Percentiles rank a stretch among this genome's conserved stretches.
phyloP scores from a whole-genome alignment of 108 stramenopile genomes.

The Skeletonema potamos region DNA sequence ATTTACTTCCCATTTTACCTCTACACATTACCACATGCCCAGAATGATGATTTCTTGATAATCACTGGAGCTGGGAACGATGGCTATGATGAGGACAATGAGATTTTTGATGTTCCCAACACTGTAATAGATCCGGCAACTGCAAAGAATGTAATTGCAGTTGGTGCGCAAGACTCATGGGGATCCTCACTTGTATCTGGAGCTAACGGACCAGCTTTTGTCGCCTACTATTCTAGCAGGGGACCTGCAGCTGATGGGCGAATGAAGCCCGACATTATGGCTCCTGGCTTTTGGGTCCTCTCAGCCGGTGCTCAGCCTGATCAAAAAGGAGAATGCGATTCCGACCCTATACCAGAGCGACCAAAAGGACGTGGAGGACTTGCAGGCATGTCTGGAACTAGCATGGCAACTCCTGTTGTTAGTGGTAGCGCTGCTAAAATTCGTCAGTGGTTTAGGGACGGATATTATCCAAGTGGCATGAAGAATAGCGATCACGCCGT shows the following conservation, averaged over 20 bases:
- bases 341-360: slow-evolving; percentile 10
- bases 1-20: neutral
- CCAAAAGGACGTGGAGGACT: slow-evolving; percentile 11
- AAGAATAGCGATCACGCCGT: slow-evolving; percentile 2
- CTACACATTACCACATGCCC: too few relatives aligned
- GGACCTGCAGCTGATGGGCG: slow-evolving; percentile 45
- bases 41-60: slow-evolving; percentile 42
- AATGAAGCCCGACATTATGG: slow-evolving; percentile 43
- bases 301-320: slow-evolving; percentile 54
- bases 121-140: slow-evolving; percentile 37
- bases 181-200: neutral
- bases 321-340: slow-evolving; percentile 21
- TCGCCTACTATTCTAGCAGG: slow-evolving; percentile 33
- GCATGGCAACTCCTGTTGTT: slow-evolving; percentile 67
- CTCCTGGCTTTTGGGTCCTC: slow-evolving; percentile 26
- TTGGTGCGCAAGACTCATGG: slow-evolving; percentile 20
- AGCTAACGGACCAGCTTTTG: slow-evolving; percentile 23
- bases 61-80: slow-evolving; percentile 35
- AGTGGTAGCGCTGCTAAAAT: slow-evolving; percentile 63
- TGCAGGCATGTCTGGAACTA: slow-evolving; percentile 33
- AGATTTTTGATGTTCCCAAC: slow-evolving; percentile 7
- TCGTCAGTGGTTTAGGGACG: slow-evolving; percentile 64
- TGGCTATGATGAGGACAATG: neutral
- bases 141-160: slow-evolving; percentile 40
- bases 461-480: slow-evolving; percentile 51